These are phyloP conservation scores for Yueomyces sp. DNA, from an alignment of 805 yeast species.

Conservation along the genomic window DNA sequence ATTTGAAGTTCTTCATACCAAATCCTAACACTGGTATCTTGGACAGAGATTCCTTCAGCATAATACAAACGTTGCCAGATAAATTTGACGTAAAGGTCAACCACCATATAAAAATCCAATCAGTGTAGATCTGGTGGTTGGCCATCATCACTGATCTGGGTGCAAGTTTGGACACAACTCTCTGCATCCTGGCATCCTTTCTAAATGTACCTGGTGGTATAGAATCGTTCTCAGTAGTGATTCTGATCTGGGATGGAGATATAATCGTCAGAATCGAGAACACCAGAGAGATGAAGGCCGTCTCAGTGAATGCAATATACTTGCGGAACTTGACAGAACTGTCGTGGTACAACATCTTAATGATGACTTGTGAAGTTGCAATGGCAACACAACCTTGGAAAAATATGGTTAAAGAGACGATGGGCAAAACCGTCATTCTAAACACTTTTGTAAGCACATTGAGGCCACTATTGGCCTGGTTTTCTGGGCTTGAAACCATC, in stretches of 20 bases:
- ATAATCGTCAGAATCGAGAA: conserved; percentile 36
- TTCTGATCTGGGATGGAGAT: conserved; percentile 38
- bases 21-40: conserved; percentile 66
- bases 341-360: conserved; percentile 14
- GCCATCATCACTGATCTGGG: conserved; percentile 55
- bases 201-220: conserved; percentile 25
- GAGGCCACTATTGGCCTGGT: too few relatives aligned
- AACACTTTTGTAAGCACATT: neutral
- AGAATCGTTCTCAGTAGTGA: conserved; percentile 34
- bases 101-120: conserved; percentile 92
- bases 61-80: conserved; percentile 53
- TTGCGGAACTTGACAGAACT: conserved; percentile 27
- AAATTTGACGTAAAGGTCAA: conserved; percentile 53
- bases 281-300: conserved; percentile 41
- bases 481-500: too few relatives aligned
- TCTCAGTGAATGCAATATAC: conserved; percentile 40
- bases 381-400: conserved; percentile 1
- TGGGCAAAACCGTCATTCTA: neutral
- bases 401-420: neutral
- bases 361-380: neutral
- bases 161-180: conserved; percentile 23
- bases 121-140: conserved; percentile 91
- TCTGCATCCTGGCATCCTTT: conserved; percentile 11
- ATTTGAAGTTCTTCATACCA: conserved; percentile 71
- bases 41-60: conserved; percentile 63